Evolutionary conservation across 2,329 filamentous ascomycete genomes (phyloP), one percentile per base, ranked within the genome.

Genomic region (Elsinoe necatrix): DNA sequence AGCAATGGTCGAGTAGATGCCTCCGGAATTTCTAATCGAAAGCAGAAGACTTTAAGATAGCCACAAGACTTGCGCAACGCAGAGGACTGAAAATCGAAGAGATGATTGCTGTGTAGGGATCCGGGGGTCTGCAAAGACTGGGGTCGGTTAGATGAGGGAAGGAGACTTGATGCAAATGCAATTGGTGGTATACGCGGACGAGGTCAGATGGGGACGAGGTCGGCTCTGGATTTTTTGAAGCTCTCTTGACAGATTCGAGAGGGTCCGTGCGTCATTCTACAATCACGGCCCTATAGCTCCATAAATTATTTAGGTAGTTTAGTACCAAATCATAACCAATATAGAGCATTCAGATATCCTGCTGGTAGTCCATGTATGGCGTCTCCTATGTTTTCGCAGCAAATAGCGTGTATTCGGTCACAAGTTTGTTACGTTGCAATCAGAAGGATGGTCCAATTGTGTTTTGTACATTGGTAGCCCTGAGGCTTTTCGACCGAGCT

Each of bases 391-490:
- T n/a, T n/a, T n/a, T n/a, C n/a, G n/a, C n/a, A n/a, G n/a, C n/a
- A n/a, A n/a, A n/a, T n/a, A n/a, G n/a, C n/a, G n/a, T n/a, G n/a
- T n/a, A n/a, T n/a, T n/a, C n/a, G n/a, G n/a, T n/a, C n/a, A n/a
- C n/a, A n/a, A n/a, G n/a, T n/a, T n/a, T n/a, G n/a, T n/a, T n/a
- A n/a, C n/a, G 34, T 37, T 37, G 34, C 34, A 6, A 37, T 4
- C 9, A 29, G 9, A 29, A 29, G 4, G 34, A 7, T n/a, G 34
- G 29, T 50, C 25, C 48, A 39, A 52, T 52, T 27, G 34, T 52
- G 48, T 52, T 52, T 52, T 52, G 48, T 52, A 52, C 48, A 52
- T 52, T 52, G 48, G 18, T 14, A 12, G 25, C 48, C 48, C 21
- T 52, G 48, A 52, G 48, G 48, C 48, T 23, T 37, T n/a, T 29